Conservation (phyloP, 768 basidiomycete genomes). For the Russula ochroleuca region DNA sequence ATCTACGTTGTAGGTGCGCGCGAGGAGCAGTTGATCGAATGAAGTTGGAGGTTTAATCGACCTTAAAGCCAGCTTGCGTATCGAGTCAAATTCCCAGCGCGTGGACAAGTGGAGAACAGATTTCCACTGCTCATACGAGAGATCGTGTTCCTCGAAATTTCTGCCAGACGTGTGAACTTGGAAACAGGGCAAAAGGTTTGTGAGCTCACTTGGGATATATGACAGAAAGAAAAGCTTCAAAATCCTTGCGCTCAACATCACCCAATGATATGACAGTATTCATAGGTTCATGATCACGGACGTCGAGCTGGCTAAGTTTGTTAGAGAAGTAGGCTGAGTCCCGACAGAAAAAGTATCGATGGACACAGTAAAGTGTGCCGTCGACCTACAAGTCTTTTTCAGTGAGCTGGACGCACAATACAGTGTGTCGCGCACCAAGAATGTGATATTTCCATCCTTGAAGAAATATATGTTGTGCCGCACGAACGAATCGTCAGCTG, state of each 20-base stretch:
- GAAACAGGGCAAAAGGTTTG: background rate
- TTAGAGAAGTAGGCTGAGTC: constrained; percentile 13
- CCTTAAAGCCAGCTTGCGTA: constrained; percentile 24
- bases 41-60: constrained; percentile 8
- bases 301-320: background rate
- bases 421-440: constrained; percentile 5
- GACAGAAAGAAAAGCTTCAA: constrained; percentile 23
- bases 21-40: constrained; percentile 14
- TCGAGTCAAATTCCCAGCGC: constrained; percentile 33
- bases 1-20: constrained; percentile 7
- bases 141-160: constrained; percentile 5
- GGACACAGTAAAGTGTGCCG: constrained; percentile 11
- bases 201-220: constrained; percentile 22
- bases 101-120: constrained; percentile 31
- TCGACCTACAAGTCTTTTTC: background rate
- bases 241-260: constrained; percentile 7
- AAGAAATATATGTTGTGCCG: constrained; percentile 16
- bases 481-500: constrained; percentile 1
- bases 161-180: background rate
- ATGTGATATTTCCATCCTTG: constrained; percentile 23
- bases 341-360: constrained; percentile 11
- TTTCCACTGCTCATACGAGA: constrained; percentile 30
- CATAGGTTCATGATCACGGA: background rate
- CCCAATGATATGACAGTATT: background rate
- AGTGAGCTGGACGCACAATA: background rate